These are phyloP conservation scores for Corymbia calophylla DNA, from an alignment of 441 rosid genomes.

Conservation along the genomic window DNA sequence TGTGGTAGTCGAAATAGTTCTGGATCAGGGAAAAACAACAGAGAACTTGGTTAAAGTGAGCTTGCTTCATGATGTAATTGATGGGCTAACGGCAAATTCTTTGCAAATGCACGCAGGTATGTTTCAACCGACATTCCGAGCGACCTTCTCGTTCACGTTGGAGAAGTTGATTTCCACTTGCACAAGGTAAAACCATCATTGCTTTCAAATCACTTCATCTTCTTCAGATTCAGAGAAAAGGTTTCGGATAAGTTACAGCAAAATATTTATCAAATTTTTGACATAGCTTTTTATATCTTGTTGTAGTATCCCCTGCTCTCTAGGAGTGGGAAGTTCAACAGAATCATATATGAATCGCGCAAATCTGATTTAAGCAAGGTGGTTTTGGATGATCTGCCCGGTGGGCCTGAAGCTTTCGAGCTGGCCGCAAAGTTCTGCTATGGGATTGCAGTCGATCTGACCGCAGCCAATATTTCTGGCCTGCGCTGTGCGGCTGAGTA, in stretches of 20 bases:
- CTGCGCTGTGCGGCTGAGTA: slow-evolving; percentile 89
- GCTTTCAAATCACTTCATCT: background rate
- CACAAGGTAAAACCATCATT: slow-evolving; percentile 60
- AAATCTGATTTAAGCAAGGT: slow-evolving; percentile 49
- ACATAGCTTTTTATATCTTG: slow-evolving; percentile 1
- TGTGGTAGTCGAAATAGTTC: background rate
- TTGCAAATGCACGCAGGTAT: slow-evolving; percentile 37
- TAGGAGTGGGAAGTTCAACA: slow-evolving; percentile 87
- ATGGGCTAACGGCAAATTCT: background rate
- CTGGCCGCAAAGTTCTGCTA: slow-evolving; percentile 93
- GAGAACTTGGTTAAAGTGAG: background rate
- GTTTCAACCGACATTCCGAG: slow-evolving; percentile 92
- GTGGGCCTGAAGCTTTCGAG: slow-evolving; percentile 85
- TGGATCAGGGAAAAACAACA: background rate
- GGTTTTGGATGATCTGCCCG: slow-evolving; percentile 69
- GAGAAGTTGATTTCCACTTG: slow-evolving; percentile 68
- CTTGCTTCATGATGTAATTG: background rate
- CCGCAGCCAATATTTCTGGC: slow-evolving; percentile 82
- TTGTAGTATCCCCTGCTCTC: slow-evolving; percentile 82
- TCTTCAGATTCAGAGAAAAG: background rate
- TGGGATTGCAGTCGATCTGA: slow-evolving; percentile 87
- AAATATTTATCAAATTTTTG: background rate
- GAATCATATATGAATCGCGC: slow-evolving; percentile 71
- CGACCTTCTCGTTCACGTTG: slow-evolving; percentile 69
- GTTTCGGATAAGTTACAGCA: background rate